Conservation (phyloP, 805 yeast species). For the Nakazawaea ishiwadae region DNA sequence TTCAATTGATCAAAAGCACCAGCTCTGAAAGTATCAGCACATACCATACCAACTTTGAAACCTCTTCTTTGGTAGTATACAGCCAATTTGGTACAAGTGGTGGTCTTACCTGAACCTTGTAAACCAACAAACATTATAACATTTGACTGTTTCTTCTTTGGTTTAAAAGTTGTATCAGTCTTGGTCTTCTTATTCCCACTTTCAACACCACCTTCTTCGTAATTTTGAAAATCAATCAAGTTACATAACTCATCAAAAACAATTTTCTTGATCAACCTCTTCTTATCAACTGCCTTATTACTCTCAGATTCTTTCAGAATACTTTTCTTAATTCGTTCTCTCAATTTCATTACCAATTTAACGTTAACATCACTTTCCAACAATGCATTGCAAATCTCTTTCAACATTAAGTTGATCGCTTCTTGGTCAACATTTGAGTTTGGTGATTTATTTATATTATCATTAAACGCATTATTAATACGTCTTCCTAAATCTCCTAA, state of each 20-base stretch:
- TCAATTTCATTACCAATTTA: constrained; percentile 68
- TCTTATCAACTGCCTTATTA: constrained; percentile 59
- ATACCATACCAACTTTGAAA: constrained; percentile 90
- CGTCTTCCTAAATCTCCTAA: constrained; percentile 76
- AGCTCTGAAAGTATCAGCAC: constrained; percentile 99
- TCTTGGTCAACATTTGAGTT: constrained; percentile 51
- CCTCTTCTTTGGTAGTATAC: constrained; percentile 92
- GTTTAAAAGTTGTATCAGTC: constrained; percentile 50
- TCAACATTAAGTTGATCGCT: constrained; percentile 68
- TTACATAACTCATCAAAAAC: constrained; percentile 90
- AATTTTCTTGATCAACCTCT: constrained; percentile 80
- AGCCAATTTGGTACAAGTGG: constrained; percentile 94
- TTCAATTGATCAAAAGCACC: constrained; percentile 99
- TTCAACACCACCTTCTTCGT: constrained; percentile 29
- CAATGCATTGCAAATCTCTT: constrained; percentile 85
- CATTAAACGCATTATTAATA: constrained; percentile 68
- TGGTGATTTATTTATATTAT: constrained; percentile 46
- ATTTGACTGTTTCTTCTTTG: constrained; percentile 73
- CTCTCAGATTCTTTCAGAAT: constrained; percentile 48
- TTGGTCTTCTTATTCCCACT: constrained; percentile 25
- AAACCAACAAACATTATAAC: constrained; percentile 97
- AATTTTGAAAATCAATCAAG: constrained; percentile 65
- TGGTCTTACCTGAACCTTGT: constrained; percentile 98
- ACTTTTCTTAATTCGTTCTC: constrained; percentile 63
- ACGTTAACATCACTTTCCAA: constrained; percentile 94